Base-by-base conservation (phyloP, 2,329 filamentous ascomycete species). In the Amauroascus verrucosus region DNA sequence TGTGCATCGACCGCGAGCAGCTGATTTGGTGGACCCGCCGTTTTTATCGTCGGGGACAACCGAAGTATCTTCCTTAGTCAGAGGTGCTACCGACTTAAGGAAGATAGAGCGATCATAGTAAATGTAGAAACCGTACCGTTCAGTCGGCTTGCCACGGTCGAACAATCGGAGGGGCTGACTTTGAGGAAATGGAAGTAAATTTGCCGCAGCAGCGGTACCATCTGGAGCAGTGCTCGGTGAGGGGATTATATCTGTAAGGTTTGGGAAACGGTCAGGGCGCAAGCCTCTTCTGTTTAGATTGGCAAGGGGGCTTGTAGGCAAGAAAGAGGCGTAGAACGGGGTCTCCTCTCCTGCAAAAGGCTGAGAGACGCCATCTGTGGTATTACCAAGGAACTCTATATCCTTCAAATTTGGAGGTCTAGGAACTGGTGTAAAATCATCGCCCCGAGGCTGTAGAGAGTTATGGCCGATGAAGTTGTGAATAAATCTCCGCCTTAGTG, bases 81-180 rank as follows among this genome's bases (percentile, higher is more conserved):
- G 65, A 1, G 71, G 66, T 0, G 70, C 69, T 9, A 76, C 71
- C 14, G 81, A 82, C 60, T 83, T 81, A 57, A 95, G 75, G 72
- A 91, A 95, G 58, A 95, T 87, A 7, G 84, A 85, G 59, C 89
- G 87, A 70, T 89, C 83, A 68, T 86, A 97, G 74, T 95, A 94
- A 0, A 80, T 86, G 72, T 95, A 96, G 71, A 96, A 96, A 1
- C 88, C 88, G 68, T 94, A 96, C 70, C 95, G 88, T 67, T 97
- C 91, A 0, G 84, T 84, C 1, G 78, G 72, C 26, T 86, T 75
- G 16, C 86, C 89, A 18, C 89, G 85, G 66, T 97, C 88, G 67
- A 84, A 97, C 0, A 97, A 78, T 1, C 86, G 81, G 11, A 97
- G 75, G 0, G 88, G 91, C 63, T 97, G 93, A 56, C 73, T 71